A percentile compares a stretch with the other conserved stretches of the same genome.
Evolutionary conservation across 768 basidiomycete species (phyloP).

Genomic region (Cystoderma amianthinum): DNA sequence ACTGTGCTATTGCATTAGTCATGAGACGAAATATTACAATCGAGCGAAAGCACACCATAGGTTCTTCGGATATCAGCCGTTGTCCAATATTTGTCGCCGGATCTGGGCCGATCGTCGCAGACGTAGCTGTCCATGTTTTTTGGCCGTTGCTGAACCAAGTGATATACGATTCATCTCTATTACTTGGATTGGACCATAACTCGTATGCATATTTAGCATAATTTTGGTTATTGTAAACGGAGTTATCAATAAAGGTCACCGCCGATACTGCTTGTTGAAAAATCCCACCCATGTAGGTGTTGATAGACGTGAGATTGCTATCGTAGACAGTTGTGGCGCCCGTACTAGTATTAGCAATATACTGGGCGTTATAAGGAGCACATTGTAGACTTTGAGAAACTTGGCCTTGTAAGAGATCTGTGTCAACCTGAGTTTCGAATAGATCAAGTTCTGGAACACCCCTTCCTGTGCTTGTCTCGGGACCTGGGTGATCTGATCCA

Average conservation of each 20-base stretch:
- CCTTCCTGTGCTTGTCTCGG: constrained; percentile 57
- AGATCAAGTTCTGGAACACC: constrained; percentile 93
- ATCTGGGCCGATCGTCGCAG: constrained; percentile 66
- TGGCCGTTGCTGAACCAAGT: constrained; percentile 72
- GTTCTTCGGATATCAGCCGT: constrained; percentile 84
- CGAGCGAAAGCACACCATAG: constrained; percentile 59
- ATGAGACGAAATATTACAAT: background rate
- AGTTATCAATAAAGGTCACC: constrained; percentile 44
- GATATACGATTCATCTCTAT: constrained; percentile 66
- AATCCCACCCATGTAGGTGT: constrained; percentile 62
- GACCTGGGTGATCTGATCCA: constrained; percentile 85
- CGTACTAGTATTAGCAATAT: constrained; percentile 48
- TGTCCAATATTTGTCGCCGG: constrained; percentile 44
- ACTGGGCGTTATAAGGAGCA: constrained; percentile 73
- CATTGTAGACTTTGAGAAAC: constrained; percentile 79
- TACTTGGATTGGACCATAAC: constrained; percentile 68
- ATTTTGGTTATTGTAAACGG: constrained; percentile 45
- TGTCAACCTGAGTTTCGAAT: constrained; percentile 75
- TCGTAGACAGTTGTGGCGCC: constrained; percentile 51
- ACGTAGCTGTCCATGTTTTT: constrained; percentile 66
- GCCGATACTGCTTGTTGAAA: constrained; percentile 76
- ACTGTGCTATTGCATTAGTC: constrained; percentile 32
- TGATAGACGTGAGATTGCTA: constrained; percentile 41
- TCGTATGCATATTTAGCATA: constrained; percentile 73
- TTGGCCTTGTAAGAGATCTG: constrained; percentile 40